A percentile compares a stretch with the other conserved stretches of the same genome.
Conservation (phyloP, 1,284 basidiomycete species). For the Porogramme epimiltina region DNA sequence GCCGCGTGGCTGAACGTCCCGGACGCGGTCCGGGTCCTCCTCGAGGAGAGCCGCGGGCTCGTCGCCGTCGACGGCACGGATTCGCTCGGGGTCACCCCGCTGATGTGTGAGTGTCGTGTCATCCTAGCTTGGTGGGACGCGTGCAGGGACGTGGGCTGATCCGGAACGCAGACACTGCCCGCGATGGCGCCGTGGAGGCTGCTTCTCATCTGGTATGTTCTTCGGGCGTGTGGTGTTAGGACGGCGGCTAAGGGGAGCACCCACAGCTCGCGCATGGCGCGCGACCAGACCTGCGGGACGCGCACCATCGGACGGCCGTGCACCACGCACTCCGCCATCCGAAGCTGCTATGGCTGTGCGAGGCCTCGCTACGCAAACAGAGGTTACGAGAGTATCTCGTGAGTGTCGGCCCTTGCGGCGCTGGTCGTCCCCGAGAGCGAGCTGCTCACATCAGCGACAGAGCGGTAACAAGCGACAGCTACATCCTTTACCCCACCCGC, state of each 20-base stretch:
- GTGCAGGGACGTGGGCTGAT: no score
- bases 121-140: slow-evolving; percentile 6
- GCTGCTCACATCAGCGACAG: slow-evolving; percentile 15
- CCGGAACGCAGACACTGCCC: slow-evolving; percentile 73
- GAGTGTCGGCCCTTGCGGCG: slow-evolving; percentile 16
- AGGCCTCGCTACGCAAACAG: slow-evolving; percentile 60
- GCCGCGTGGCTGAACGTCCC: slow-evolving; percentile 72
- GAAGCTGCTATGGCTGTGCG: slow-evolving; percentile 65
- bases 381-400: slow-evolving; percentile 61
- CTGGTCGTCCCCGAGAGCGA: not conserved
- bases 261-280: slow-evolving; percentile 63
- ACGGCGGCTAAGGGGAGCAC: slow-evolving; percentile 19
- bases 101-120: slow-evolving; percentile 85
- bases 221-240: not conserved
- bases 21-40: slow-evolving; percentile 54
- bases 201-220: slow-evolving; percentile 59
- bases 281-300: slow-evolving; percentile 68
- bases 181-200: slow-evolving; percentile 66
- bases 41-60: slow-evolving; percentile 58
- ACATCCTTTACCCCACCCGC: slow-evolving; percentile 21
- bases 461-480: slow-evolving; percentile 26
- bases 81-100: slow-evolving; percentile 67
- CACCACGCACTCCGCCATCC: slow-evolving; percentile 66
- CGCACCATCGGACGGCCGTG: slow-evolving; percentile 66
- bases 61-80: slow-evolving; percentile 74